phyloP scores from a whole-genome alignment of 2,329 filamentous ascomycete species.

The Ophiostoma montium region DNA sequence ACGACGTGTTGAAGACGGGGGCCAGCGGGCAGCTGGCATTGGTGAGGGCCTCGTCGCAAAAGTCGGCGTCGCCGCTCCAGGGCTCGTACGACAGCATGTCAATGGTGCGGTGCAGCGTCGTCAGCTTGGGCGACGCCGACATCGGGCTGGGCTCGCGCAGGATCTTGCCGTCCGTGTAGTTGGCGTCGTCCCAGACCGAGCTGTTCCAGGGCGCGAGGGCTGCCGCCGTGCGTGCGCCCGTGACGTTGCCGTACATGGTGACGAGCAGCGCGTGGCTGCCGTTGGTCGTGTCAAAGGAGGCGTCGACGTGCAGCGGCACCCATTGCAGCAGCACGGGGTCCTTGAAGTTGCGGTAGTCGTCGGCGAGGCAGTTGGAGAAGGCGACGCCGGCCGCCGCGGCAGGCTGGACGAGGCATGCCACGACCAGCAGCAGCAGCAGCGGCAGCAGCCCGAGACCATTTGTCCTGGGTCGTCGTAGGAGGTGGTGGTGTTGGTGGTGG shows the following conservation, averaged over 20 bases:
- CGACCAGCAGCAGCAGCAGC: slow-evolving; percentile 26
- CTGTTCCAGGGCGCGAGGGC: slow-evolving; percentile 45
- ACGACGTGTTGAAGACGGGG: slow-evolving; percentile 47
- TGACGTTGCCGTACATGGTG: slow-evolving; percentile 83
- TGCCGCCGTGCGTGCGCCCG: slow-evolving; percentile 48
- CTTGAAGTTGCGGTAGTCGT: slow-evolving; percentile 30
- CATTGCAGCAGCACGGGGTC: slow-evolving; percentile 60
- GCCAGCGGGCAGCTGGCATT: slow-evolving; percentile 59
- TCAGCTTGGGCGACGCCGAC: slow-evolving; percentile 38
- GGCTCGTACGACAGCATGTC: slow-evolving; percentile 67
- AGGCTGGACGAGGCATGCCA: slow-evolving; percentile 27
- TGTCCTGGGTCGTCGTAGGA: no score
- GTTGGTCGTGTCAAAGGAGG: slow-evolving; percentile 49
- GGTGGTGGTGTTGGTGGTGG: no score
- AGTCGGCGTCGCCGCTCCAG: slow-evolving; percentile 40
- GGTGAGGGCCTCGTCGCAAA: slow-evolving; percentile 48
- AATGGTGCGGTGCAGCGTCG: slow-evolving; percentile 59
- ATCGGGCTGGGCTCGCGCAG: slow-evolving; percentile 39
- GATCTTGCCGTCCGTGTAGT: slow-evolving; percentile 62
- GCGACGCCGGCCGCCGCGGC: slow-evolving; percentile 52
- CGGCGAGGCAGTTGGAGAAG: slow-evolving; percentile 72
- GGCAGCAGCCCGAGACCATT: no score
- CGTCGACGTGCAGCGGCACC: slow-evolving; percentile 59
- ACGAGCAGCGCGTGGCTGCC: slow-evolving; percentile 54
- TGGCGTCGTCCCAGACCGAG: slow-evolving; percentile 47